Evolutionary conservation across 2,329 filamentous ascomycete genomes (phyloP).

Genomic region (Epichloe festucae): DNA sequence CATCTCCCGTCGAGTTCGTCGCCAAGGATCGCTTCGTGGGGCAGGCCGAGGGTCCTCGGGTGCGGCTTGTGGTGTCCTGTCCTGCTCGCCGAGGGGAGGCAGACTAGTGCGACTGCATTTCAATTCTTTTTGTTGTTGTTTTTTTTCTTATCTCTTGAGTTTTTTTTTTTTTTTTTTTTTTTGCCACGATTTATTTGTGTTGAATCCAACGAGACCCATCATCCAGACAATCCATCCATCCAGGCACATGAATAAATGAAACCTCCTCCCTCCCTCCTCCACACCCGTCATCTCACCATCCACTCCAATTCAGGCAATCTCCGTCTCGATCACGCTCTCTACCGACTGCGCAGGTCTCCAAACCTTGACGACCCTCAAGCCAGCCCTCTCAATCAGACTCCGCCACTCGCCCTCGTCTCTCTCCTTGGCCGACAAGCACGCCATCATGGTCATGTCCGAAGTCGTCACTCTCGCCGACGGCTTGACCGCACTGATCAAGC

Average conservation of each 20-base stretch:
- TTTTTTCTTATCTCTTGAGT: too few relatives aligned
- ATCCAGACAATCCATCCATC: too few relatives aligned
- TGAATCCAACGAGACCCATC: too few relatives aligned
- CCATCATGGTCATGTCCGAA: slow-evolving; percentile 24
- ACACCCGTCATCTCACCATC: not conserved
- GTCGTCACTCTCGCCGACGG: slow-evolving; percentile 17
- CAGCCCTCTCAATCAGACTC: slow-evolving; percentile 12
- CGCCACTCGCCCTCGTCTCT: slow-evolving; percentile 20
- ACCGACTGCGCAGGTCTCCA: slow-evolving; percentile 16
- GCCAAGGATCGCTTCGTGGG: not conserved
- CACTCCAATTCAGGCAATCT: slow-evolving; percentile 4
- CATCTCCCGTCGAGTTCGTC: not conserved
- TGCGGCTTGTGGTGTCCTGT: not conserved
- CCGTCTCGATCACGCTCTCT: slow-evolving; percentile 18
- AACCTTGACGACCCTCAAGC: slow-evolving; percentile 18
- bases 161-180: too few relatives aligned
- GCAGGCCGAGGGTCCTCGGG: not conserved
- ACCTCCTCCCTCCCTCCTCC: too few relatives aligned
- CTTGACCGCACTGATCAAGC: slow-evolving; percentile 17
- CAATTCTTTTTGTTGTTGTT: too few relatives aligned
- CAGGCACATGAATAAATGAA: too few relatives aligned
- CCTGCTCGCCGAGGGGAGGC: not conserved
- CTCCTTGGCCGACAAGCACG: slow-evolving; percentile 17
- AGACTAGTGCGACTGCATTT: too few relatives aligned
- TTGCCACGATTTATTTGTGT: too few relatives aligned